These are phyloP conservation scores for Aspergillus mulundensis DNA, from an alignment of 495 filamentous ascomycete species.

Conservation along the genomic window DNA sequence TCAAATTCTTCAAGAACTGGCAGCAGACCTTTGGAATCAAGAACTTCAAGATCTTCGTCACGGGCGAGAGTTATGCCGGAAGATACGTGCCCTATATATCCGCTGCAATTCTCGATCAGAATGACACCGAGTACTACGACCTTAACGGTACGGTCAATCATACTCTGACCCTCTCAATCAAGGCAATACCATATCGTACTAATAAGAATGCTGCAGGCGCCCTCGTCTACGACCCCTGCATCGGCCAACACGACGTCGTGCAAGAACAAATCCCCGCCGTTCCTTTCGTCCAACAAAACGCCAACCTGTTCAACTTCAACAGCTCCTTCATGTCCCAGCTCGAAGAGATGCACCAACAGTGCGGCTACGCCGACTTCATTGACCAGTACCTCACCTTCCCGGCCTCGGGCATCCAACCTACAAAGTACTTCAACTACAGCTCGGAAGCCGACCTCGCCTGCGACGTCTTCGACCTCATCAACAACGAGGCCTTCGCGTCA, in stretches of 20 bases:
- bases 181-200: background rate
- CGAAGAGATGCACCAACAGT: slow-evolving; percentile 45
- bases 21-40: slow-evolving; percentile 56
- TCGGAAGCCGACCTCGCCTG: slow-evolving; percentile 33
- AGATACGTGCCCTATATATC: slow-evolving; percentile 55
- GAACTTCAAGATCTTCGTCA: slow-evolving; percentile 57
- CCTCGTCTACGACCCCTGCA: slow-evolving; percentile 39
- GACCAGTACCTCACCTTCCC: slow-evolving; percentile 56
- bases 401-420: slow-evolving; percentile 36
- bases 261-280: slow-evolving; percentile 42
- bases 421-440: slow-evolving; percentile 33
- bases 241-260: slow-evolving; percentile 37
- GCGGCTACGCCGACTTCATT: slow-evolving; percentile 54
- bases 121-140: slow-evolving; percentile 47
- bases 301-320: slow-evolving; percentile 56
- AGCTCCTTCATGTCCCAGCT: slow-evolving; percentile 47
- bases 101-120: slow-evolving; percentile 46
- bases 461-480: slow-evolving; percentile 48
- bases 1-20: slow-evolving; percentile 64
- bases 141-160: slow-evolving; percentile 8
- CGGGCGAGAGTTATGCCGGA: slow-evolving; percentile 58
- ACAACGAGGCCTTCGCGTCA: slow-evolving; percentile 38
- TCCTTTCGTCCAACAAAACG: slow-evolving; percentile 47
- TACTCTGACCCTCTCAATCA: no score
- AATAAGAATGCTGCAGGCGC: slow-evolving; percentile 25